Evolutionary conservation across 768 basidiomycete species (phyloP).

Genomic region (Agrocybe pediades): DNA sequence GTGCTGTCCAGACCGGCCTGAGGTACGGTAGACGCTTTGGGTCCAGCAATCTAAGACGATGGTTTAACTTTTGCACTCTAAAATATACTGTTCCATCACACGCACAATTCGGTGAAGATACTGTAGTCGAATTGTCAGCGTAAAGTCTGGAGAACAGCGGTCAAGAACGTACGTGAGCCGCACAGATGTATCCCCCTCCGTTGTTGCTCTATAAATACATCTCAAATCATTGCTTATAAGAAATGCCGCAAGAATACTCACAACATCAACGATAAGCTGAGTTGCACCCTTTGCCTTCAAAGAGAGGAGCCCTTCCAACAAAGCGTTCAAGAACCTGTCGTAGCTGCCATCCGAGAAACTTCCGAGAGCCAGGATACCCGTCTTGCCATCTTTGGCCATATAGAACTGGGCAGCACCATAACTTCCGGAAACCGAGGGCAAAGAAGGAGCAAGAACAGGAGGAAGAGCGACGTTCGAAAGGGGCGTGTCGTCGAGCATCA

Average conservation of each 20-base stretch:
- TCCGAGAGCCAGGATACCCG: constrained; percentile 60
- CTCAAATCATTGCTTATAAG: neutral
- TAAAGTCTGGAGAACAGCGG: too few relatives aligned
- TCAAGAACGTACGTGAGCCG: constrained; percentile 50
- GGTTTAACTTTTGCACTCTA: neutral
- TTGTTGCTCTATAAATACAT: constrained; percentile 40
- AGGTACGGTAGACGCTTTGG: constrained; percentile 54
- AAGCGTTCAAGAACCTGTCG: constrained; percentile 37
- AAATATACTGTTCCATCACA: neutral
- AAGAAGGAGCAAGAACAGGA: constrained; percentile 34
- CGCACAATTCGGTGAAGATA: constrained; percentile 49
- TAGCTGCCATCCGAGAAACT: constrained; percentile 53
- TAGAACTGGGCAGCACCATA: constrained; percentile 53
- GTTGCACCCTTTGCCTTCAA: constrained; percentile 52
- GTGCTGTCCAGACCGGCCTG: constrained; percentile 57
- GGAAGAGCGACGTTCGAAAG: constrained; percentile 45
- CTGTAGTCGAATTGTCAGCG: constrained; percentile 22
- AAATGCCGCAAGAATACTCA: constrained; percentile 24
- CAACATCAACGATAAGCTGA: constrained; percentile 60
- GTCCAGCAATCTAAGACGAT: constrained; percentile 46
- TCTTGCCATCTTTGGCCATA: constrained; percentile 49
- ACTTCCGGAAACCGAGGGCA: constrained; percentile 42
- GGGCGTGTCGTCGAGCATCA: constrained; percentile 48
- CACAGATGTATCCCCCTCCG: constrained; percentile 58
- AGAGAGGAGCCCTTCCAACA: constrained; percentile 49